These are phyloP conservation scores for Vittaforma corneae DNA, from an alignment of 371 early-diverging fungal species.

Conservation along the genomic window DNA sequence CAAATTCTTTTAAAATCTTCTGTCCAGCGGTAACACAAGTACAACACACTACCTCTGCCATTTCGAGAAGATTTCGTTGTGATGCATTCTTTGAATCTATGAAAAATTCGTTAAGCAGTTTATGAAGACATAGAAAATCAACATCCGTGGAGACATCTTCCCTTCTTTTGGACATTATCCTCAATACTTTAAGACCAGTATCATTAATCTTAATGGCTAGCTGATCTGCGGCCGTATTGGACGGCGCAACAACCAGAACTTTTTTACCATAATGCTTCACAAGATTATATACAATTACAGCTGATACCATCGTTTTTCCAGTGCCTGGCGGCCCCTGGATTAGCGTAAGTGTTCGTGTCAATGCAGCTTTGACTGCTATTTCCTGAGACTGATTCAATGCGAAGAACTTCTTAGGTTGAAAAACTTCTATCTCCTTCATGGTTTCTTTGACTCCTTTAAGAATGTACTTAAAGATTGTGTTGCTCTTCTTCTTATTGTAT, in stretches of 20 bases:
- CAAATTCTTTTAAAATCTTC: slow-evolving; percentile 69
- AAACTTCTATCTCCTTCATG: slow-evolving; percentile 77
- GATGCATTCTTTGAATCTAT: slow-evolving; percentile 58
- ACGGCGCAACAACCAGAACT: slow-evolving; percentile 90
- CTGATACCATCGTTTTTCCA: slow-evolving; percentile 86
- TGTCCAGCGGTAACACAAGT: slow-evolving; percentile 94
- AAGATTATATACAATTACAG: slow-evolving; percentile 86
- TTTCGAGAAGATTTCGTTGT: slow-evolving; percentile 73
- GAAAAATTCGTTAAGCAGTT: slow-evolving; percentile 72
- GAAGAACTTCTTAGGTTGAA: slow-evolving; percentile 72
- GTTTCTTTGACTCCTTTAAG: slow-evolving; percentile 66
- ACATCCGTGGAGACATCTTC: slow-evolving; percentile 71
- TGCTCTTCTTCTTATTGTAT: slow-evolving; percentile 11
- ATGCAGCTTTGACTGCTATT: slow-evolving; percentile 74
- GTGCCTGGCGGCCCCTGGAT: slow-evolving; percentile 69
- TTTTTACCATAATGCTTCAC: slow-evolving; percentile 65
- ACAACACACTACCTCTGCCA: slow-evolving; percentile 87
- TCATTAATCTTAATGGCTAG: slow-evolving; percentile 79
- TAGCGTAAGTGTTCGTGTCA: slow-evolving; percentile 74
- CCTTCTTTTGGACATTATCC: slow-evolving; percentile 78
- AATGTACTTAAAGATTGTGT: slow-evolving; percentile 74
- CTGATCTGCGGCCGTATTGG: slow-evolving; percentile 95
- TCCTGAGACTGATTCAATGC: slow-evolving; percentile 91
- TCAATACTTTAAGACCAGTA: slow-evolving; percentile 82
- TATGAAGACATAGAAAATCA: slow-evolving; percentile 77